Evolutionary conservation across 2,329 filamentous ascomycete genomes (phyloP), one percentile per base, ranked within the genome.

Genomic region (Ilyonectria mors-panacis): DNA sequence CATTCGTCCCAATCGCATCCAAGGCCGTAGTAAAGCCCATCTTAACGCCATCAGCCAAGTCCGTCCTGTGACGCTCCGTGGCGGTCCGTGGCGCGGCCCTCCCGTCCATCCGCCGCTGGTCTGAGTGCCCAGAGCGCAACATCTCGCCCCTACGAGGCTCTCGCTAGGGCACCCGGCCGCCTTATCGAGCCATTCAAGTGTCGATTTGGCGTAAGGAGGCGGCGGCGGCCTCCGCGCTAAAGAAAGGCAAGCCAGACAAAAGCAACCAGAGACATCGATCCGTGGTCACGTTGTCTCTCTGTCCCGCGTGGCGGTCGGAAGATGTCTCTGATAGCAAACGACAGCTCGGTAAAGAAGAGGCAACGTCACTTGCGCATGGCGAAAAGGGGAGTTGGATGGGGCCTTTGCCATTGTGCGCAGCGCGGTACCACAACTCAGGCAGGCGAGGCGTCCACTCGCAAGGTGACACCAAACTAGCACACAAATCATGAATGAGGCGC

Each of bases 11-110:
- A n/a, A 51, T 51, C n/a, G 26, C 23, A 50, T 59, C 56, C 45
- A 37, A 50, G 39, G 19, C 45, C 6, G 19, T 9, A 12, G 15
- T 8, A 6, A 28, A 28, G 13, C 5, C n/a, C 4, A 21, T 1
- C 53, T n/a, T 28, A 59, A 42, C 39, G 54, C 48, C 53, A 55
- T 47, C 55, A 47, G 26, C 26, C 26, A 26, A 26, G 65, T 59
- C n/a, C 15, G 66, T 70, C 67, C 59, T n/a, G 69, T 73, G 70
- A 70, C 74, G 44, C 61, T 63, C 67, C 70, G 54, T 58, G 63
- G 64, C 71, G 73, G 69, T 71, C 73, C 73, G 71, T 73, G 67
- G 73, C 73, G 70, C 69, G 56, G 61, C 69, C 70, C 64, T 62
- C 65, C 68, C 71, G 72, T 64, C 50, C 39, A 47, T 64, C 59